These are phyloP conservation scores for Cerrena zonata DNA, from an alignment of 1,284 basidiomycete genomes.

Conservation along the genomic window DNA sequence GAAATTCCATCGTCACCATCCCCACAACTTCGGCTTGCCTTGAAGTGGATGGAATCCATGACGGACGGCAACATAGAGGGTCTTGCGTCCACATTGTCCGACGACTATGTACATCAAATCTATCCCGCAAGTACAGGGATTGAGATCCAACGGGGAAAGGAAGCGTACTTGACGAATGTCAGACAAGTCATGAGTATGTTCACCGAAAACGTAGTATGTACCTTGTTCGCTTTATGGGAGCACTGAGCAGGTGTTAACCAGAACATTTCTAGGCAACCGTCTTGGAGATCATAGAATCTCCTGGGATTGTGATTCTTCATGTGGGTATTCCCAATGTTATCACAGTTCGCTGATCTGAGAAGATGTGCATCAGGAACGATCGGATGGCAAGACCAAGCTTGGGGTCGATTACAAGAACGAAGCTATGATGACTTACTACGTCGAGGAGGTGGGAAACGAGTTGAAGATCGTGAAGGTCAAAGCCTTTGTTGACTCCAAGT, in stretches of 20 bases:
- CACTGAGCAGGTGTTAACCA: too few relatives aligned
- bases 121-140: neutral
- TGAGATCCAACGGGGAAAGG: neutral
- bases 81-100: neutral
- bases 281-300: neutral
- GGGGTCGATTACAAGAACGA: conserved; percentile 1
- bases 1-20: neutral
- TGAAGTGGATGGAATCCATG: conserved; percentile 1
- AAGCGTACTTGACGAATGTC: neutral
- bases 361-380: too few relatives aligned
- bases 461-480: neutral
- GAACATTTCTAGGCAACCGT: neutral
- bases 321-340: too few relatives aligned
- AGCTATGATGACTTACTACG: neutral
- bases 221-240: too few relatives aligned
- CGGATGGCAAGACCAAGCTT: neutral
- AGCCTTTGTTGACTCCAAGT: conserved; percentile 5
- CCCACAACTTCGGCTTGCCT: neutral
- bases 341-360: too few relatives aligned
- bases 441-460: neutral
- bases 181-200: neutral
- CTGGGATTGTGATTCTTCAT: conserved; percentile 1
- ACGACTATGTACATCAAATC: neutral
- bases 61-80: neutral
- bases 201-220: neutral